A percentile compares a stretch with the other conserved stretches of the same genome.
Evolutionary conservation across 2,329 filamentous ascomycete species (phyloP).

Genomic region (Beauveria medogensis): DNA sequence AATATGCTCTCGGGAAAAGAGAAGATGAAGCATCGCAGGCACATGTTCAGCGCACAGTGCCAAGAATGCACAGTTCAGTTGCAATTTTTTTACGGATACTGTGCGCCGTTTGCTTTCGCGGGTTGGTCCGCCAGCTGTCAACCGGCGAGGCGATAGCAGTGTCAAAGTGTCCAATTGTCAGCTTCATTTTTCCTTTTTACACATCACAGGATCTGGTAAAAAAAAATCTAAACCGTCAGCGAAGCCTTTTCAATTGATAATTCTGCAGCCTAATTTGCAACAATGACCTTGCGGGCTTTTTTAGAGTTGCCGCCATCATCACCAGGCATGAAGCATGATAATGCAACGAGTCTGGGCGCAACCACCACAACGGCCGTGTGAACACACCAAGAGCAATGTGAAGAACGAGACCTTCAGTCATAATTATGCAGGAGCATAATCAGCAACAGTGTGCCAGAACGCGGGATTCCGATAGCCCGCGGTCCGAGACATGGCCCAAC

Average conservation of each 20-base stretch:
- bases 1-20: background rate
- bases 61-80: background rate
- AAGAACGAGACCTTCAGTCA: background rate
- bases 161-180: too few species aligned
- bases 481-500: slow-evolving; percentile 1
- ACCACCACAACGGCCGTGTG: background rate
- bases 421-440: background rate
- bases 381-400: background rate
- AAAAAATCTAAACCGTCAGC: too few species aligned
- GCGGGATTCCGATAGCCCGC: background rate
- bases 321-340: too few species aligned
- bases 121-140: background rate
- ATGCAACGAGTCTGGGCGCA: background rate
- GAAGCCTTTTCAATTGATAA: too few species aligned
- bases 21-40: background rate
- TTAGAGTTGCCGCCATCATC: too few species aligned
- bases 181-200: too few species aligned
- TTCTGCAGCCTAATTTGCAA: too few species aligned
- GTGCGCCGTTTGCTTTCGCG: background rate
- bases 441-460: background rate
- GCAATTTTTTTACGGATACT: background rate
- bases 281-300: too few species aligned
- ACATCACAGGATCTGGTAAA: too few species aligned
- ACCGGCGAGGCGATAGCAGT: background rate
- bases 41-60: background rate